Percentiles rank a stretch among this genome's conserved stretches.
Evolutionary conservation across 148 eudicot species (phyloP).

Genomic region (Nepenthes mirabilis): DNA sequence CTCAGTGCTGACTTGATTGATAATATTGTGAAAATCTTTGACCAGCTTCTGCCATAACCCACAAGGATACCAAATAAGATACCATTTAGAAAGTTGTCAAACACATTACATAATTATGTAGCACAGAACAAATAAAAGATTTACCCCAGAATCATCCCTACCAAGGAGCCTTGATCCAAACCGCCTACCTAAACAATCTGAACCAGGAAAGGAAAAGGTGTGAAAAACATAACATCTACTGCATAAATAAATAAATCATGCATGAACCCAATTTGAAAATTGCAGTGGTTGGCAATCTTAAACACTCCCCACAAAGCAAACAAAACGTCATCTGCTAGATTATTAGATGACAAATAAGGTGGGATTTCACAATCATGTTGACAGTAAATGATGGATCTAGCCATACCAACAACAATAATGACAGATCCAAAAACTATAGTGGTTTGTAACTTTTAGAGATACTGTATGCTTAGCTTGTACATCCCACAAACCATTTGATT

Average conservation of each 20-base stretch:
- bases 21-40: constrained; percentile 69
- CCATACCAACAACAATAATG: too few relatives aligned
- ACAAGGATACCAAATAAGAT: constrained; percentile 9
- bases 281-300: too few relatives aligned
- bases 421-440: too few relatives aligned
- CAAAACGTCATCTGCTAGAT: too few relatives aligned
- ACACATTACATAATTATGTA: background rate
- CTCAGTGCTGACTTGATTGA: constrained; percentile 70
- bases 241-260: too few relatives aligned
- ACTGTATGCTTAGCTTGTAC: too few relatives aligned
- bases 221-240: too few relatives aligned
- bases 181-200: constrained; percentile 96
- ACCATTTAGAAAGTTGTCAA: background rate
- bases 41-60: constrained; percentile 56
- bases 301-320: too few relatives aligned
- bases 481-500: too few relatives aligned
- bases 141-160: constrained; percentile 86
- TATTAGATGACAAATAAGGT: background rate
- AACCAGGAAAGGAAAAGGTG: constrained; percentile 4
- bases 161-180: constrained; percentile 85
- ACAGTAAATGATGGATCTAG: too few relatives aligned
- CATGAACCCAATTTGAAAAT: too few relatives aligned
- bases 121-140: constrained; percentile 5
- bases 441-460: too few relatives aligned
- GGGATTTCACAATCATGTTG: constrained; percentile 2